A percentile compares a stretch with the other conserved stretches of the same genome.
These are phyloP conservation scores for Diaporthe citri DNA, from an alignment of 2,329 filamentous ascomycete species.

Conservation along the genomic window DNA sequence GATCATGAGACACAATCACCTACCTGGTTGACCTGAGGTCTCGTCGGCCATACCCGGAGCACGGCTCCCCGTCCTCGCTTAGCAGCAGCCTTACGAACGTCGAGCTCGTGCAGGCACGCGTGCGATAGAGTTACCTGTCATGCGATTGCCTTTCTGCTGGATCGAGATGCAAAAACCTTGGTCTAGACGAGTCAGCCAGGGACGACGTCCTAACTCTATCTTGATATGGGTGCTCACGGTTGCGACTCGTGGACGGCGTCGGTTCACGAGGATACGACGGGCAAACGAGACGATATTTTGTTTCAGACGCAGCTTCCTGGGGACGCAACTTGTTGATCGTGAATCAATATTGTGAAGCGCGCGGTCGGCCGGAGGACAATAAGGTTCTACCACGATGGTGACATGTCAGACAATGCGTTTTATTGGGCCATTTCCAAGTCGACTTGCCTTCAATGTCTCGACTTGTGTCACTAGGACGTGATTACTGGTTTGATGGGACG, in stretches of 20 bases:
- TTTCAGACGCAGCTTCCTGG: conserved; percentile 2
- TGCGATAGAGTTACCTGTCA: conserved; percentile 4
- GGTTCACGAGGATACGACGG: not conserved
- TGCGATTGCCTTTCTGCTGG: conserved; percentile 6
- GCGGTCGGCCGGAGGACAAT: conserved; percentile 10
- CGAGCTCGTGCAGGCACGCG: conserved; percentile 12
- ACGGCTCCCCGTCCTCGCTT: not conserved
- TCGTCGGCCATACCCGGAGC: conserved; percentile 23
- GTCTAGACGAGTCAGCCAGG: conserved; percentile 20
- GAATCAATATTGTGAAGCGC: conserved; percentile 16
- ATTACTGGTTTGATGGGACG: not conserved
- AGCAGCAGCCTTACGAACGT: conserved; percentile 10
- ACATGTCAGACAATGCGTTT: conserved; percentile 12
- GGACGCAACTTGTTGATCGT: not conserved
- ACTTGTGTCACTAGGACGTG: not conserved
- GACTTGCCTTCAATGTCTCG: conserved; percentile 14
- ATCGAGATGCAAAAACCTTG: conserved; percentile 25
- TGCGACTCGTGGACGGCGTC: conserved; percentile 7
- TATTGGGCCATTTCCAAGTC: not conserved
- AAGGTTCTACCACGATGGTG: conserved; percentile 21
- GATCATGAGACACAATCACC: not conserved
- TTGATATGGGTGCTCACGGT: conserved; percentile 14
- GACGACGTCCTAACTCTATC: conserved; percentile 19
- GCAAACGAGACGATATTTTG: conserved; percentile 3
- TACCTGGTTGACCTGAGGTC: conserved; percentile 18